Percentiles rank a stretch among this genome's conserved stretches.
These are phyloP conservation scores for Euphorbia lathyris DNA, from an alignment of 345 rosid species.

Conservation along the genomic window DNA sequence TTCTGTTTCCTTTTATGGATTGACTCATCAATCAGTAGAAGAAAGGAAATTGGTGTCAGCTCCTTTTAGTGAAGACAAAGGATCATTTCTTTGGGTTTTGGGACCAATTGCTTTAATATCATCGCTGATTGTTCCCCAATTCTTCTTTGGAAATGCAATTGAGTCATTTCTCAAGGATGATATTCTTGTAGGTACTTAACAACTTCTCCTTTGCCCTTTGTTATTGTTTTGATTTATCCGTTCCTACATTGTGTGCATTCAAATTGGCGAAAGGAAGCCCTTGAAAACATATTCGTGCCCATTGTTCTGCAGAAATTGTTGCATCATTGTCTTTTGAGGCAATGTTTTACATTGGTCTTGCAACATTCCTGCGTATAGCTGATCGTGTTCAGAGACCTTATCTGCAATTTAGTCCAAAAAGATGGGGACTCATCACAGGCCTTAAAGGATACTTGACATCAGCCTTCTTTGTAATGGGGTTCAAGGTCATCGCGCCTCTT, in stretches of 20 bases:
- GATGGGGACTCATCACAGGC: slow-evolving; percentile 90
- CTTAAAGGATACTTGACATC: slow-evolving; percentile 68
- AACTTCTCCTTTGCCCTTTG: not conserved
- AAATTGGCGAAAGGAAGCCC: slow-evolving; percentile 3
- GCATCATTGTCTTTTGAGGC: slow-evolving; percentile 57
- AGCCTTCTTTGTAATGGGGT: slow-evolving; percentile 55
- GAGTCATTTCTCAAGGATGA: slow-evolving; percentile 52
- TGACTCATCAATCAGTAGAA: slow-evolving; percentile 72
- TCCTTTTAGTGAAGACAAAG: slow-evolving; percentile 59
- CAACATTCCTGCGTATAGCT: slow-evolving; percentile 56
- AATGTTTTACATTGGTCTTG: slow-evolving; percentile 68
- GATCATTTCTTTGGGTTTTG: slow-evolving; percentile 69
- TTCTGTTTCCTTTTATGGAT: slow-evolving; percentile 68
- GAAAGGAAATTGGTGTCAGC: slow-evolving; percentile 63
- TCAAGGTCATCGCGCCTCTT: slow-evolving; percentile 59
- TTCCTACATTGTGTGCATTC: not conserved
- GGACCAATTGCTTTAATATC: slow-evolving; percentile 64
- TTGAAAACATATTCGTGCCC: not conserved
- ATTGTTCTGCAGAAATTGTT: slow-evolving; percentile 53
- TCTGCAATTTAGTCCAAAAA: slow-evolving; percentile 71
- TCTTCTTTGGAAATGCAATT: slow-evolving; percentile 51
- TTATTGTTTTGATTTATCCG: not conserved
- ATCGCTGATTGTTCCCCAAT: slow-evolving; percentile 69
- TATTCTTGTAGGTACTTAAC: slow-evolving; percentile 39
- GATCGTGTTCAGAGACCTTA: slow-evolving; percentile 74